Evolutionary conservation across 345 rosid genomes (phyloP).

Genomic region (Salix udensis): DNA sequence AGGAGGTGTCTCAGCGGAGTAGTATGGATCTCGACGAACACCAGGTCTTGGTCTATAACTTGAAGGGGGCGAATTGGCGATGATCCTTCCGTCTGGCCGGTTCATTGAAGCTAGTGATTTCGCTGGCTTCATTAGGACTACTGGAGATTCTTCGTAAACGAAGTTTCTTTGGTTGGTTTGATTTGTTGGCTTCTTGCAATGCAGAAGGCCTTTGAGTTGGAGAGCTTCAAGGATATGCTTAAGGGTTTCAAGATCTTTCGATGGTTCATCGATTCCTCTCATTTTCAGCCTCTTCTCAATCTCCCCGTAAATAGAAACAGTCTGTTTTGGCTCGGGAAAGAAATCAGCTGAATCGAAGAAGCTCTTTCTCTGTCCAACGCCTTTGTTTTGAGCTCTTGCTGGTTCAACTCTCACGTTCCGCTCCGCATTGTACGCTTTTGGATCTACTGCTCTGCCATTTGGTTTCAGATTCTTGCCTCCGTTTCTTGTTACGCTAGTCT

Average conservation of each 20-base stretch:
- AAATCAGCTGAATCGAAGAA: conserved; percentile 74
- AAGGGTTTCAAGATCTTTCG: conserved; percentile 78
- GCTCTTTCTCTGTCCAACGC: conserved; percentile 43
- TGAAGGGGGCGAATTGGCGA: conserved; percentile 34
- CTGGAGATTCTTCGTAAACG: conserved; percentile 53
- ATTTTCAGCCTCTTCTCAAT: conserved; percentile 56
- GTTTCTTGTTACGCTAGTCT: conserved; percentile 18
- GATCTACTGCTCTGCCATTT: conserved; percentile 23
- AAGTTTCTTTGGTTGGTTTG: conserved; percentile 38
- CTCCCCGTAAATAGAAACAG: conserved; percentile 47
- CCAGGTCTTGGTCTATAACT: conserved; percentile 36
- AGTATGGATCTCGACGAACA: conserved; percentile 28
- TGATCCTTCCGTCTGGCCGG: conserved; percentile 24
- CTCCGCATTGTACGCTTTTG: conserved; percentile 15
- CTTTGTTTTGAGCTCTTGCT: conserved; percentile 39
- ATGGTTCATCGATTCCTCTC: conserved; percentile 70
- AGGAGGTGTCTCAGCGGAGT: conserved; percentile 32
- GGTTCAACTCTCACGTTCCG: conserved; percentile 44
- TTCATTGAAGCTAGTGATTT: conserved; percentile 18
- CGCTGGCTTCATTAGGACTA: conserved; percentile 48
- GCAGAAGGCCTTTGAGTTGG: conserved; percentile 91
- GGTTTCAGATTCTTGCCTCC: conserved; percentile 19
- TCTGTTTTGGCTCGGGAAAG: conserved; percentile 70
- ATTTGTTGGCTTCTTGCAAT: conserved; percentile 36
- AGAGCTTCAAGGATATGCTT: conserved; percentile 84